phyloP scores from a whole-genome alignment of 768 basidiomycete genomes.

The Lactarius indigo region DNA sequence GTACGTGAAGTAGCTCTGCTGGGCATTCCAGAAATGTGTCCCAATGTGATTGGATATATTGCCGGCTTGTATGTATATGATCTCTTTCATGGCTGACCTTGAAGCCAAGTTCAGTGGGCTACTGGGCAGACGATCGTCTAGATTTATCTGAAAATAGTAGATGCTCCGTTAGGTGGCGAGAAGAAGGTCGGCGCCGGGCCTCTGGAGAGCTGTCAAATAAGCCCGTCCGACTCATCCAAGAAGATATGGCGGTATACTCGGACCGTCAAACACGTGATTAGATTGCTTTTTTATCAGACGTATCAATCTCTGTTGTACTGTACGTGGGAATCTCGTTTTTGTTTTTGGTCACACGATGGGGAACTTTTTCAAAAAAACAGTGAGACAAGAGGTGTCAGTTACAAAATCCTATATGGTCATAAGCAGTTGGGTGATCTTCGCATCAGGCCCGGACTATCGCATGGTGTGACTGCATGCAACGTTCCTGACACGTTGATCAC shows the following conservation, averaged over 20 bases:
- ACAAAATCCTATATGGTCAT: neutral
- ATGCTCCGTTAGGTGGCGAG: neutral
- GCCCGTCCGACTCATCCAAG: neutral
- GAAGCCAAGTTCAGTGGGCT: neutral
- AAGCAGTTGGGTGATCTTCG: neutral
- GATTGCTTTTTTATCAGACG: no score
- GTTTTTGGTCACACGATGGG: no score
- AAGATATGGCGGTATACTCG: neutral
- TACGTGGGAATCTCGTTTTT: no score
- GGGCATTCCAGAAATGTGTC: constrained; percentile 81
- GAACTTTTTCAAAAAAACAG: no score
- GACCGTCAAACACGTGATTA: constrained; percentile 2
- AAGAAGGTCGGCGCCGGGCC: neutral
- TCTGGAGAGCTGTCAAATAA: neutral
- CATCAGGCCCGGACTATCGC: neutral
- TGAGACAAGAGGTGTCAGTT: neutral
- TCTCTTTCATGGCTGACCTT: constrained; percentile 57
- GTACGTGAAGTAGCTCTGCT: constrained; percentile 63
- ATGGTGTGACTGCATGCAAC: neutral
- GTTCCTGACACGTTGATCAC: constrained; percentile 1
- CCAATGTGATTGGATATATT: constrained; percentile 62
- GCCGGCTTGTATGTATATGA: constrained; percentile 76
- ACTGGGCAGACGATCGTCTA: neutral
- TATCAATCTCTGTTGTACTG: no score
- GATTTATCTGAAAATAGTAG: neutral